phyloP scores from a whole-genome alignment of 345 rosid species.

The Eucalyptus fibrosa region DNA sequence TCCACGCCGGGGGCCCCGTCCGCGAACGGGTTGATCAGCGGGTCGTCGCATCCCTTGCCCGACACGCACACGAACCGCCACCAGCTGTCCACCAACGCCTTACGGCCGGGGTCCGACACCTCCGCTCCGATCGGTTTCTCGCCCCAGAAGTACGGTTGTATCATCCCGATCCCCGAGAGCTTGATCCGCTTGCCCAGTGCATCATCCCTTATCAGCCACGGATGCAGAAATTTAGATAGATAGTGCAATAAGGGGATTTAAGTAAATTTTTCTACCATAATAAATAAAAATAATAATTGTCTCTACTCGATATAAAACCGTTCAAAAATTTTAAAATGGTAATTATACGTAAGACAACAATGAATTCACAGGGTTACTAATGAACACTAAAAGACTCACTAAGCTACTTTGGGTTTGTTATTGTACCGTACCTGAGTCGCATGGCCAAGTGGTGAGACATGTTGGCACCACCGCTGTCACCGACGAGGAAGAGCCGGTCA shows the following conservation, averaged over 20 bases:
- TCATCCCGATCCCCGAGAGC: slow-evolving; percentile 47
- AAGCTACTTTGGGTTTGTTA: neutral
- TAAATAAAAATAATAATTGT: neutral
- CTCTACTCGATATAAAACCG: neutral
- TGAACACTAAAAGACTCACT: neutral
- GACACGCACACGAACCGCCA: slow-evolving; percentile 61
- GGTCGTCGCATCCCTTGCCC: slow-evolving; percentile 56
- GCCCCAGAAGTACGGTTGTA: slow-evolving; percentile 69
- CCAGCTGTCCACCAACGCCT: slow-evolving; percentile 66
- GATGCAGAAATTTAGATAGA: neutral
- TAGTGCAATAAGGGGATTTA: neutral
- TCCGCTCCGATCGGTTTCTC: slow-evolving; percentile 44
- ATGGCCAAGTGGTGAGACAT: slow-evolving; percentile 56
- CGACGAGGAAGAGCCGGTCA: slow-evolving; percentile 26
- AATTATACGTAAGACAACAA: neutral
- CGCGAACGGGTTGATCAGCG: slow-evolving; percentile 53
- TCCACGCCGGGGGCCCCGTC: slow-evolving; percentile 35
- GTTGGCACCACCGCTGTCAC: slow-evolving; percentile 76
- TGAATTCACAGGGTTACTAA: neutral
- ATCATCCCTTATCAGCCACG: neutral
- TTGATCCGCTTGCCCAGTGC: slow-evolving; percentile 1
- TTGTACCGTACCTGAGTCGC: slow-evolving; percentile 4
- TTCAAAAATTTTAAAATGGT: neutral
- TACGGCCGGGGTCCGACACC: slow-evolving; percentile 15
- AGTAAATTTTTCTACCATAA: neutral